Conservation (phyloP, 2,329 filamentous ascomycete species). For the Colletotrichum acutatum region DNA sequence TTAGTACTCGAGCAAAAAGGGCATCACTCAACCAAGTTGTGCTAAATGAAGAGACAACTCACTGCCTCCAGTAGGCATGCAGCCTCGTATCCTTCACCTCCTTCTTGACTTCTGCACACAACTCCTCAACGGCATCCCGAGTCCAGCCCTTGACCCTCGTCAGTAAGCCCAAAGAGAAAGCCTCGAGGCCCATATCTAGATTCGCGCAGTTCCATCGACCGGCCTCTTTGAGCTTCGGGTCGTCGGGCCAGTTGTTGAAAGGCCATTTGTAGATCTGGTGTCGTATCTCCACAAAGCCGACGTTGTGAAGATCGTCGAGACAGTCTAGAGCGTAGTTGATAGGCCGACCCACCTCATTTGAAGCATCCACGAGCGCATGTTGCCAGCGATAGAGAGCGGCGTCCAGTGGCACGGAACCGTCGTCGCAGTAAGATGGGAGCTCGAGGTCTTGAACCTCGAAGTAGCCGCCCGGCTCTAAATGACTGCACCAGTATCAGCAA, state of each 20-base stretch:
- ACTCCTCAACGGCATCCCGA: constrained; percentile 41
- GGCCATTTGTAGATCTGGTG: constrained; percentile 24
- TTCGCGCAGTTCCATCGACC: constrained; percentile 41
- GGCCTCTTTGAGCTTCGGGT: constrained; percentile 34
- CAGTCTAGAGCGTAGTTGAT: constrained; percentile 42
- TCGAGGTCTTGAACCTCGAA: constrained; percentile 45
- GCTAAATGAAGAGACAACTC: background rate
- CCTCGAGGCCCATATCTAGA: constrained; percentile 46
- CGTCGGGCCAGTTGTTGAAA: constrained; percentile 37
- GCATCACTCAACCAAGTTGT: no score
- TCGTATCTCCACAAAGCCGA: constrained; percentile 15
- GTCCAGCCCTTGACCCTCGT: constrained; percentile 50
- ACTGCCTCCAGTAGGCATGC: constrained; percentile 40
- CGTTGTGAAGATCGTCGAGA: constrained; percentile 33
- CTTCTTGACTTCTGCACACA: constrained; percentile 37
- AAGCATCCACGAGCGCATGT: constrained; percentile 43
- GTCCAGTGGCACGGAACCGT: constrained; percentile 43
- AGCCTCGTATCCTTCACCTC: constrained; percentile 40
- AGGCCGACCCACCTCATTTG: constrained; percentile 42
- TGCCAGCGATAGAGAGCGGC: constrained; percentile 45
- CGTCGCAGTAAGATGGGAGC: constrained; percentile 44
- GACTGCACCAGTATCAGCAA: background rate
- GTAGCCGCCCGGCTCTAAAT: constrained; percentile 46
- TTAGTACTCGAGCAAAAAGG: no score
- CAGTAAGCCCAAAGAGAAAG: constrained; percentile 48